Base-by-base conservation (phyloP, 2,329 filamentous ascomycete species). In the Curvularia sp. region DNA sequence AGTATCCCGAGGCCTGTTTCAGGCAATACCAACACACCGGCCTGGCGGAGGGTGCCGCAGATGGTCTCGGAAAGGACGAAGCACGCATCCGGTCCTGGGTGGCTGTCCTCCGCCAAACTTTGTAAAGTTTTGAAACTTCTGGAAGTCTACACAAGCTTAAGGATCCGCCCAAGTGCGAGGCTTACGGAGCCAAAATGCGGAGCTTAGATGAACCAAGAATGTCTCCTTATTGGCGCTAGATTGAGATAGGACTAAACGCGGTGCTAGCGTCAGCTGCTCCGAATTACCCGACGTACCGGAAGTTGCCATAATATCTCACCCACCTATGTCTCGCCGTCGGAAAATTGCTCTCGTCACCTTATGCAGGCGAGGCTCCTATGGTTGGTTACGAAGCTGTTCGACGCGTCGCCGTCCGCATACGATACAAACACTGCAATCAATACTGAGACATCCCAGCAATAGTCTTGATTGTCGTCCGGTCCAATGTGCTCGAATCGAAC, bases 281-380 rank as follows among this genome's bases (percentile, higher is more conserved):
- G 36, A 58, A 65, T 69, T 63, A 64, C 60, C 45, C 57, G 49
- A 45, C 45, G 49, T 60, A n/a, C 60, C 59, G 45, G 55, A 60
- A 53, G 38, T 69, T 8, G 21, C 39, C 49, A 65, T 63, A 61
- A 54, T 43, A 53, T 32, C 52, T 58, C 57, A 57, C 46, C 68
- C 65, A 68, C 46, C 67, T 38, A 64, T 42, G 28, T 43, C 12
- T 50, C 25, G 18, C 23, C n/a, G 42, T 30, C 7, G 36, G 32
- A 52, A 51, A n/a, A 48, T 45, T 27, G n/a, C 19, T 49, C 32
- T 36, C 45, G 45, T 36, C 39, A 19, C 28, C 34, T 13, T 47
- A 23, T 12, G 19, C 12, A 39, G 9, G 36, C 30, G 25, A 21
- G 18, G 36, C 10, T 34, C 3, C 27, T 23, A 18, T 53, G 7